phyloP scores from a whole-genome alignment of 2,329 filamentous ascomycete species.

The Alternaria burnsii region DNA sequence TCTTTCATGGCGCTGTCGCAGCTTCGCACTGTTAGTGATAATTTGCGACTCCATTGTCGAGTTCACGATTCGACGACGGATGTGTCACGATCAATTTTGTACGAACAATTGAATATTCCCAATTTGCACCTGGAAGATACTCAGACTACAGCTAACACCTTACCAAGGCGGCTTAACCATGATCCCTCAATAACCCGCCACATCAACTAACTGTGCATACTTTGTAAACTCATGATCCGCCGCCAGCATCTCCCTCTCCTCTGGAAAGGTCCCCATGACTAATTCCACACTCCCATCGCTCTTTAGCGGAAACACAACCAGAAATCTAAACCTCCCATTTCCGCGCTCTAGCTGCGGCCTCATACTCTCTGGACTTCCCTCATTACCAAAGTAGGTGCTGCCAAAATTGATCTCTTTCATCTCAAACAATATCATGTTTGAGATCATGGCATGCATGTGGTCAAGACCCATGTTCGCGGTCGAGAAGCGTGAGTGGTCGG shows the following conservation, averaged over 20 bases:
- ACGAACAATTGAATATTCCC: no score
- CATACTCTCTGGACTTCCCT: conserved; percentile 35
- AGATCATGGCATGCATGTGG: conserved; percentile 37
- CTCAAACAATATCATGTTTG: conserved; percentile 36
- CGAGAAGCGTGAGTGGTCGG: conserved; percentile 25
- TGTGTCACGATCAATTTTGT: no score
- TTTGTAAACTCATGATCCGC: conserved; percentile 54
- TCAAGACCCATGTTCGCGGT: conserved; percentile 36
- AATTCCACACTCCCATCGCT: conserved; percentile 34
- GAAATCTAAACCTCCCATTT: conserved; percentile 34
- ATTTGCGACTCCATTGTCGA: no score
- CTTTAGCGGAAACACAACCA: conserved; percentile 37
- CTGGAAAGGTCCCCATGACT: conserved; percentile 31
- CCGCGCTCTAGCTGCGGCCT: conserved; percentile 39
- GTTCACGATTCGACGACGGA: no score
- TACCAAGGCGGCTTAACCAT: no score
- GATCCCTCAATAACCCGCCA: background rate
- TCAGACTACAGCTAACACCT: no score
- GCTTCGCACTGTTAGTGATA: no score
- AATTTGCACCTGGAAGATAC: no score
- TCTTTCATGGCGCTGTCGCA: no score
- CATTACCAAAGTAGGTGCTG: conserved; percentile 28
- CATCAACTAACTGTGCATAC: conserved; percentile 35
- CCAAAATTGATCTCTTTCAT: conserved; percentile 29
- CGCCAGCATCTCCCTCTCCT: conserved; percentile 58